Base-by-base conservation (phyloP, 2,329 filamentous ascomycete genomes). In the Xylariales sp. region DNA sequence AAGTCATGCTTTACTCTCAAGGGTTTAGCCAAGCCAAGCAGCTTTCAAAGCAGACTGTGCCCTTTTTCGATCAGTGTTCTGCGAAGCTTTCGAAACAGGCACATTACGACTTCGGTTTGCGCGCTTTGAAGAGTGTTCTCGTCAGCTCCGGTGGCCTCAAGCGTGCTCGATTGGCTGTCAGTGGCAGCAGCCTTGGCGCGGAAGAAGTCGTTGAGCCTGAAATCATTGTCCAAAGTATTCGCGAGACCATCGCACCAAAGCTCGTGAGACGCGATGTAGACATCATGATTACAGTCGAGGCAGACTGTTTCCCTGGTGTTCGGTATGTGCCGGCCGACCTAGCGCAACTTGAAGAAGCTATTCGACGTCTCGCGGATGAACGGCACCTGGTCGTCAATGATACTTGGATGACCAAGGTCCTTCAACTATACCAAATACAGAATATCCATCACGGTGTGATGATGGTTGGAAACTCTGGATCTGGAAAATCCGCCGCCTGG, bases 1-100 rank as follows among this genome's bases (percentile, higher is more conserved):
- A 99, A 70, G 93, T 99, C 56, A 99, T 98, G 94, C 80, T 99
- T 25, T 99, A 96, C 74, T 98, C 94, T 1, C 93, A 99, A 64
- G 93, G 93, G 58, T 99, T 99, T 74, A 94, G 88, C 56, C 88
- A 95, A 63, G 93, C 93, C 25, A 98, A 97, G 68, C 73, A 84
- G 45, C 74, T 99, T 4, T 95, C 93, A 2, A 93, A 91, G 60
- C 89, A 97, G 55, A 94, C 91, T 1, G 93, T 99, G 18, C 94
- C 93, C 0, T 98, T 99, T 75, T 98, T 99, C 66, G 93, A 98
- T 59, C 82, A 86, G 57, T 98, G 94, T 61, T 73, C 87, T 6
- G 74, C 71, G 18, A 78, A 76, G 46, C 70, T 99, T 20, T 95
- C 91, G 1, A 96, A 96, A 61, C 94, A 99, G 65, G 90, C 94